Evolutionary conservation across 2,329 filamentous ascomycete species (phyloP), one percentile per base, ranked within the genome.

Genomic region (Phoma sp.): DNA sequence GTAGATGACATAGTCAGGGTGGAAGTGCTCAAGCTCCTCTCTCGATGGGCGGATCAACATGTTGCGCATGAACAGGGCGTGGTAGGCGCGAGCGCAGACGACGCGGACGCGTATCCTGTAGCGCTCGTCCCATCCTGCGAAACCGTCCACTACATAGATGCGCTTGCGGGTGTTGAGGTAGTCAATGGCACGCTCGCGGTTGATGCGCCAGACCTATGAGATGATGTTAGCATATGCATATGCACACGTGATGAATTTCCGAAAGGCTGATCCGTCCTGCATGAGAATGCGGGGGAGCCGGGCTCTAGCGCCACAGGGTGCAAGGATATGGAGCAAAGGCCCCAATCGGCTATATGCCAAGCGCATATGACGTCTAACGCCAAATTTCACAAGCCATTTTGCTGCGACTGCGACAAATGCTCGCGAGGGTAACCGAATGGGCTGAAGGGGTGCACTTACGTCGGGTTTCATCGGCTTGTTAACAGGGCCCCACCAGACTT

Each of bases 41-140:
- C 86, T 86, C 47, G 88, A 83, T 61, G 95, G 95, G 68, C 95
- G 90, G 83, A 99, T 99, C 75, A 99, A 90, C 95, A 99, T 99
- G 85, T 99, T 99, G 76, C 93, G 91, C 95, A 99, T 99, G 87
- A 99, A 99, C 64, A 99, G 87, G 60, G 95, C 95, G 85, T 99
- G 95, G 85, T 99, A 99, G 79, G 95, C 95, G 76, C 95, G 93
- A 66, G 95, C 95, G 82, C 95, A 99, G 75, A 99, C 93, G 63
- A 99, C 93, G 74, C 95, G 93, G 71, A 99, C 95, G 72, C 88
- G 91, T 81, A 99, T 98, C 66, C 93, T 87, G 84, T 99, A 99
- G 78, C 95, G 93, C 83, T 96, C 89, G 71, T 99, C 95, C 95
- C 95, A 99, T 77, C 95, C 95, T 66, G 95, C 95, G 76, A 89